phyloP scores from a whole-genome alignment of 257 asterid genomes.

The Solanum bulbocastanum region DNA sequence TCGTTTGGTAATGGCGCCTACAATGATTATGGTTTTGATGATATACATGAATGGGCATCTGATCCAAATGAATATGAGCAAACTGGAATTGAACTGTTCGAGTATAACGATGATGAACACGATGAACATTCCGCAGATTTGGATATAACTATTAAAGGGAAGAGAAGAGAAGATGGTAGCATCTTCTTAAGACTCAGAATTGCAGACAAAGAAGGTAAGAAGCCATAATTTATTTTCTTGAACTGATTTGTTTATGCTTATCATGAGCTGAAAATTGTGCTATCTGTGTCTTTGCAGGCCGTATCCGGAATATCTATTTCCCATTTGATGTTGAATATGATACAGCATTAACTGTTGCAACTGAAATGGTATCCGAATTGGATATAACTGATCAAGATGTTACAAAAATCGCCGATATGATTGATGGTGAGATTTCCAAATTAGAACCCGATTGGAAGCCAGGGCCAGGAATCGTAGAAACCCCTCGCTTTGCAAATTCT shows the following conservation, averaged over 20 bases:
- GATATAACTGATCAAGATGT: conserved; percentile 44
- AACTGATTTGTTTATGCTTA: background rate
- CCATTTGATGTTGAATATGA: conserved; percentile 34
- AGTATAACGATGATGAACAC: conserved; percentile 22
- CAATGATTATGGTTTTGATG: conserved; percentile 22
- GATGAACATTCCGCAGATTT: conserved; percentile 11
- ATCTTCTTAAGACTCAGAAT: conserved; percentile 40
- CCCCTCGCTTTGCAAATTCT: conserved; percentile 15
- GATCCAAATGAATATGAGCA: conserved; percentile 23
- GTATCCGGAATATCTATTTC: conserved; percentile 38
- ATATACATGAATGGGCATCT: conserved; percentile 21
- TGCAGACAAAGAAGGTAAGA: conserved; percentile 44
- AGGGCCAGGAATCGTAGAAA: conserved; percentile 30
- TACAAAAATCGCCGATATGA: conserved; percentile 37
- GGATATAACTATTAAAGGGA: conserved; percentile 43
- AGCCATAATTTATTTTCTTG: background rate
- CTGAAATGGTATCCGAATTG: conserved; percentile 46
- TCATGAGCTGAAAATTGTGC: background rate
- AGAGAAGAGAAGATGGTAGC: conserved; percentile 35
- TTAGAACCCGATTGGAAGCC: conserved; percentile 39
- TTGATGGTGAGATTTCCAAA: conserved; percentile 42
- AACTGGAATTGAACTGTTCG: conserved; percentile 31
- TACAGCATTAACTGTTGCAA: conserved; percentile 40
- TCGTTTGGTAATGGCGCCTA: conserved; percentile 13
- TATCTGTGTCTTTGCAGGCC: conserved; percentile 23